phyloP scores from a whole-genome alignment of 1,284 basidiomycete genomes.

The Cryptococcus sp. region DNA sequence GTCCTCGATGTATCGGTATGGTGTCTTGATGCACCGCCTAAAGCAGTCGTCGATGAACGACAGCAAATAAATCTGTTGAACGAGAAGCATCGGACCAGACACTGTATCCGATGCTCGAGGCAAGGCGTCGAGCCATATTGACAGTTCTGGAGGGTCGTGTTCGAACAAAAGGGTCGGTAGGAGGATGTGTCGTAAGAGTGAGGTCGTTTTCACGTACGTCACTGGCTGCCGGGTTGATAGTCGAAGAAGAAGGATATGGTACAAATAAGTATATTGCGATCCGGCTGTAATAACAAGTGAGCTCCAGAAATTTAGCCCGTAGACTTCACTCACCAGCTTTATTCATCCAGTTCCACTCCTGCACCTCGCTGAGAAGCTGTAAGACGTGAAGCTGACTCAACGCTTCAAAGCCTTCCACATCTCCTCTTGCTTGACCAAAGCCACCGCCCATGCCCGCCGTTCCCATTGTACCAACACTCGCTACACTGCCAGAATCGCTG shows the following conservation, averaged over 20 bases:
- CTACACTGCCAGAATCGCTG: slow-evolving; percentile 46
- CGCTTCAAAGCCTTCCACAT: slow-evolving; percentile 60
- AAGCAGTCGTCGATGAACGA: slow-evolving; percentile 83
- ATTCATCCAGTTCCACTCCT: slow-evolving; percentile 73
- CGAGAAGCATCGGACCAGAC: slow-evolving; percentile 59
- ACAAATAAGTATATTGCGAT: slow-evolving; percentile 58
- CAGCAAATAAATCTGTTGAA: slow-evolving; percentile 65
- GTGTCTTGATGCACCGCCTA: slow-evolving; percentile 78
- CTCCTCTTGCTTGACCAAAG: slow-evolving; percentile 51
- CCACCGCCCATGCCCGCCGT: slow-evolving; percentile 54
- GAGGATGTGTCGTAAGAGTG: slow-evolving; percentile 65
- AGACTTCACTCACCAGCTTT: slow-evolving; percentile 62
- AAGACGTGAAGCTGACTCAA: slow-evolving; percentile 77
- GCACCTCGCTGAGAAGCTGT: slow-evolving; percentile 67
- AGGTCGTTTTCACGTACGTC: slow-evolving; percentile 61
- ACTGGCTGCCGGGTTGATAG: slow-evolving; percentile 58
- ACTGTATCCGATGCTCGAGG: slow-evolving; percentile 53
- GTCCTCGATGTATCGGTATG: slow-evolving; percentile 84
- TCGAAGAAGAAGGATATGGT: slow-evolving; percentile 68
- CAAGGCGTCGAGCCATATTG: slow-evolving; percentile 69
- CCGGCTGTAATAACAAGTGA: slow-evolving; percentile 36
- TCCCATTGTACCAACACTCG: slow-evolving; percentile 47
- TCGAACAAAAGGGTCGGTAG: slow-evolving; percentile 75
- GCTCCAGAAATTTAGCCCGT: background rate
- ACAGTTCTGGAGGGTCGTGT: slow-evolving; percentile 70